Evolutionary conservation across 768 basidiomycete genomes (phyloP).

Genomic region (Lactarius hatsudake): DNA sequence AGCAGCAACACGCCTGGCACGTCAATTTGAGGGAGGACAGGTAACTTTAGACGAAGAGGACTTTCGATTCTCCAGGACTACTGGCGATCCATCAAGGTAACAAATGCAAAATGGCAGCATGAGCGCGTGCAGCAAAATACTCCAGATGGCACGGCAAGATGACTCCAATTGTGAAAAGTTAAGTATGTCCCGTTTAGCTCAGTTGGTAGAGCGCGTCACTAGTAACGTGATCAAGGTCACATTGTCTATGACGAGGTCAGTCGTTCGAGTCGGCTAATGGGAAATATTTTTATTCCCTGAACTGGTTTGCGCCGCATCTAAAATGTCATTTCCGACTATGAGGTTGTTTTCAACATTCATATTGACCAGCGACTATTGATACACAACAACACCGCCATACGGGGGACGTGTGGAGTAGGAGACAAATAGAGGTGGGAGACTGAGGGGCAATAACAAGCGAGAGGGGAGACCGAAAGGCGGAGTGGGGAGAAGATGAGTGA

Average conservation of each 20-base stretch:
- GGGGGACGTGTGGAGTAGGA: not conserved
- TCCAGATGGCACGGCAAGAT: not conserved
- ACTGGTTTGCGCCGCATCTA: no score
- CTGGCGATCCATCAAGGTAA: no score
- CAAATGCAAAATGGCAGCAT: no score
- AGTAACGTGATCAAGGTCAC: conserved; percentile 35
- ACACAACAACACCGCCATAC: not conserved
- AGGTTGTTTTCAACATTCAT: not conserved
- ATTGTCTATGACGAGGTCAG: conserved; percentile 25
- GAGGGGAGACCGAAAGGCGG: not conserved
- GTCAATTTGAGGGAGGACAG: conserved; percentile 85
- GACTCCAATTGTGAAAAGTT: not conserved
- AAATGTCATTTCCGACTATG: no score
- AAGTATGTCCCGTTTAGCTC: conserved; percentile 35
- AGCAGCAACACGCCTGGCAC: conserved; percentile 62
- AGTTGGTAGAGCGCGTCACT: conserved; percentile 64
- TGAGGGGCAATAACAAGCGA: not conserved
- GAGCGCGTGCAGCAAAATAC: no score
- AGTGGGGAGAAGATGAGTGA: not conserved
- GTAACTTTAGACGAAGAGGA: no score
- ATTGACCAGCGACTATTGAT: not conserved
- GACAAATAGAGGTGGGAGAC: not conserved
- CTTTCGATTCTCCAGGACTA: no score
- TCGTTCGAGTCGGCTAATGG: conserved; percentile 27
- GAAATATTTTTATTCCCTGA: conserved; percentile 3